Evolutionary conservation across 148 eudicot genomes (phyloP).

Genomic region (Cornus controversa): DNA sequence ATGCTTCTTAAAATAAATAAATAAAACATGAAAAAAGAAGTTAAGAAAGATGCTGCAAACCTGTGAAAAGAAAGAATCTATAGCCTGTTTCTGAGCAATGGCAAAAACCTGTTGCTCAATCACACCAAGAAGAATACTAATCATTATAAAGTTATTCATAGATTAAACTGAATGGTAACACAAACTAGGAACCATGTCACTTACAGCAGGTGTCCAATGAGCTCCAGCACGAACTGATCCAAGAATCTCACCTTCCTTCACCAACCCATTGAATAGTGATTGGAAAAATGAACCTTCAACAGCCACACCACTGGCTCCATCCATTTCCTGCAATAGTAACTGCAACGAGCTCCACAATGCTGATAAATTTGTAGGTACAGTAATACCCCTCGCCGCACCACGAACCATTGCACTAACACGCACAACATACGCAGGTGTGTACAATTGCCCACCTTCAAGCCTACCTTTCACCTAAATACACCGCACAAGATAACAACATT

Average conservation of each 20-base stretch:
- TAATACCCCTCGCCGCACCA: conserved; percentile 90
- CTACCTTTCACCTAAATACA: conserved; percentile 74
- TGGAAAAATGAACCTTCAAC: conserved; percentile 91
- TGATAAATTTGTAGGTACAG: conserved; percentile 82
- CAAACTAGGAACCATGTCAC: conserved; percentile 16
- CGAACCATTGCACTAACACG: conserved; percentile 95
- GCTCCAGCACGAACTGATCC: conserved; percentile 98
- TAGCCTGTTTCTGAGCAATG: conserved; percentile 85
- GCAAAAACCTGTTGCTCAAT: conserved; percentile 73
- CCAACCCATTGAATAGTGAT: conserved; percentile 73
- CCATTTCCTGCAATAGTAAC: conserved; percentile 75
- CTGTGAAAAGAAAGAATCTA: conserved; percentile 94
- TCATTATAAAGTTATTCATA: too few relatives aligned
- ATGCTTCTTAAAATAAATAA: too few relatives aligned
- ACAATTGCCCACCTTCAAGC: conserved; percentile 97
- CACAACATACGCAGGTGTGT: conserved; percentile 92
- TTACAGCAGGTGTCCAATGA: conserved; percentile 94
- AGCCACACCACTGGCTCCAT: conserved; percentile 88
- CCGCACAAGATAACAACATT: conserved; percentile 13
- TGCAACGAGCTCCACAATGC: conserved; percentile 88
- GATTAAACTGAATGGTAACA: background rate
- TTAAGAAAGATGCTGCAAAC: conserved; percentile 32
- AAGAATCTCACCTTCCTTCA: conserved; percentile 79
- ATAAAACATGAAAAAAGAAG: background rate
- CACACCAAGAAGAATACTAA: too few relatives aligned